phyloP scores from a whole-genome alignment of 768 basidiomycete genomes.

The Steccherinum ochraceum region DNA sequence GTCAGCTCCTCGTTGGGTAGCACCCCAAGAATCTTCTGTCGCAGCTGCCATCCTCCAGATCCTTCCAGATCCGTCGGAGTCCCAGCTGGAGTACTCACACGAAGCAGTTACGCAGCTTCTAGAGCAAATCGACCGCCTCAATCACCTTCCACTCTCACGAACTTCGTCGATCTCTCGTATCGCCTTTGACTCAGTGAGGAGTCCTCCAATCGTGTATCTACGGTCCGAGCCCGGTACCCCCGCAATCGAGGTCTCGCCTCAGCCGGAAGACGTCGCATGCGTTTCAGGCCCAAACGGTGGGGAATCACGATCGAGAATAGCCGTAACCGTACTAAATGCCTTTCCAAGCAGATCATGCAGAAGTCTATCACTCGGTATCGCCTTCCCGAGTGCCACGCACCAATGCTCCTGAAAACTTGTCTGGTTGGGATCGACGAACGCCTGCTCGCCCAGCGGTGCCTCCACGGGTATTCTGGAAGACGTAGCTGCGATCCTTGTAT shows the following conservation, averaged over 20 bases:
- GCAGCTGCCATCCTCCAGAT: background rate
- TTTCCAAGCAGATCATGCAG: background rate
- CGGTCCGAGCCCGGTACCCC: too few relatives aligned
- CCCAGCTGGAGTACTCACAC: background rate
- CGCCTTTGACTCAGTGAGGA: too few relatives aligned
- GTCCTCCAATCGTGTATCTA: too few relatives aligned
- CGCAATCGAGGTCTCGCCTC: background rate
- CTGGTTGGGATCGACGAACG: too few relatives aligned
- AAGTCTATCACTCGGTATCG: background rate
- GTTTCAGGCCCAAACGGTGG: background rate
- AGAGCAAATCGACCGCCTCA: background rate
- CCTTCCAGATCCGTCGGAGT: background rate
- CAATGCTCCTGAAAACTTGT: too few relatives aligned
- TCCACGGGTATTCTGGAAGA: too few relatives aligned
- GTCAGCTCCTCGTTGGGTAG: slow-evolving; percentile 13
- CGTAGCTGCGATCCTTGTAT: too few relatives aligned
- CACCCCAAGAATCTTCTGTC: background rate
- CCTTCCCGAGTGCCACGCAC: too few relatives aligned
- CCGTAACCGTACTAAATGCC: background rate
- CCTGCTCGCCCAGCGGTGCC: too few relatives aligned
- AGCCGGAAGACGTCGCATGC: background rate
- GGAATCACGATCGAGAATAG: background rate
- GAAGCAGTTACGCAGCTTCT: background rate
- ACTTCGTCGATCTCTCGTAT: too few relatives aligned
- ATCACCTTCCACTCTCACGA: background rate